phyloP scores from a whole-genome alignment of 169 alveolate species.

The Cardiosporidium cionae region DNA sequence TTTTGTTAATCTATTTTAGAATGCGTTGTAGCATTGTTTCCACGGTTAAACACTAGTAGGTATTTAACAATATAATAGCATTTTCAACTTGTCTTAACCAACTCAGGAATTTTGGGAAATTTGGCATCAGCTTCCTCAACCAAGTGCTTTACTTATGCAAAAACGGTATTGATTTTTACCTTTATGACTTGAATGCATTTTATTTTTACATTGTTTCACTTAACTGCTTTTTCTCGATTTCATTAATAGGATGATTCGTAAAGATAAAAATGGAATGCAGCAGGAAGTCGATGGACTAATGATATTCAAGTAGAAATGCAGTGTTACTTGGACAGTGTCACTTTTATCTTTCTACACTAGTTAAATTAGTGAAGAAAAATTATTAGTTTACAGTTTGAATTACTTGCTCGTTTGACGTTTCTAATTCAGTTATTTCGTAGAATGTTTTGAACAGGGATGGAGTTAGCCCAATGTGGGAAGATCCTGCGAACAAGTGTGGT shows the following conservation, averaged over 20 bases:
- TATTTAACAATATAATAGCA: too few species aligned
- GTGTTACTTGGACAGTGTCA: neutral
- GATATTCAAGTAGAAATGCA: slow-evolving; percentile 36
- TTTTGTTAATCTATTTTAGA: too few species aligned
- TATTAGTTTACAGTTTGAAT: neutral
- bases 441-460: slow-evolving; percentile 41
- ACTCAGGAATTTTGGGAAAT: neutral
- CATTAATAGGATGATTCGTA: slow-evolving; percentile 30
- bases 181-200: neutral
- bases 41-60: too few species aligned
- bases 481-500: slow-evolving; percentile 54
- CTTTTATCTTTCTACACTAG: too few species aligned
- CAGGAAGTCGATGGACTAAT: slow-evolving; percentile 49
- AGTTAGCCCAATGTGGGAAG: slow-evolving; percentile 64
- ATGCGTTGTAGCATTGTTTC: too few species aligned
- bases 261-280: slow-evolving; percentile 25
- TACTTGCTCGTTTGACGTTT: neutral
- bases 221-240: neutral
- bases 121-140: slow-evolving; percentile 50
- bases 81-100: too few species aligned
- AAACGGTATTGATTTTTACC: slow-evolving; percentile 17
- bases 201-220: neutral
- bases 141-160: slow-evolving; percentile 54
- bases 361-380: too few species aligned
- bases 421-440: too few species aligned